Evolutionary conservation across 1,284 basidiomycete species (phyloP).

Genomic region (Ustilago trichophora): DNA sequence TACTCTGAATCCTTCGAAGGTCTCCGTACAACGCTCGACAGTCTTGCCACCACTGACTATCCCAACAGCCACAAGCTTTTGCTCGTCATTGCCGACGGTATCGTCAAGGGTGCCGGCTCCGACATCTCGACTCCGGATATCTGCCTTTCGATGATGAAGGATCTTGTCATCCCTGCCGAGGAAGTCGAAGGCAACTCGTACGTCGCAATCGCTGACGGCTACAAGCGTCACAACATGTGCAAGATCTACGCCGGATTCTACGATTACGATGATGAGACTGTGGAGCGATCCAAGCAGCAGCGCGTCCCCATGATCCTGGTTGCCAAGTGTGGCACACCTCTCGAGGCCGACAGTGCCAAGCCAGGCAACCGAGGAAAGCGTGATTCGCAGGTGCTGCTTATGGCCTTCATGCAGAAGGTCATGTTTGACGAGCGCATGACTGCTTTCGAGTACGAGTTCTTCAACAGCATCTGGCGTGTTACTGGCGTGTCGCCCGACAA

Average conservation of each 20-base stretch:
- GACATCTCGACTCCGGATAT: conserved; percentile 78
- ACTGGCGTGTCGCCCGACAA: conserved; percentile 69
- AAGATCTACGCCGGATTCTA: conserved; percentile 99
- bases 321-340: conserved; percentile 77
- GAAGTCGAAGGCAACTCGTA: conserved; percentile 96
- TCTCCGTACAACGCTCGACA: conserved; percentile 94
- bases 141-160: conserved; percentile 95
- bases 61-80: conserved; percentile 98
- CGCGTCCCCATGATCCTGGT: conserved; percentile 94
- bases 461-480: conserved; percentile 69
- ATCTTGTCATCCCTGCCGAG: conserved; percentile 81
- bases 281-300: conserved; percentile 94
- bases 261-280: conserved; percentile 89
- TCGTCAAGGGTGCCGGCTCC: conserved; percentile 82
- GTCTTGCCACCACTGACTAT: conserved; percentile 96
- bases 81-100: conserved; percentile 94
- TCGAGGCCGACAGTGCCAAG: conserved; percentile 86
- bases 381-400: conserved; percentile 84
- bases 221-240: conserved; percentile 99
- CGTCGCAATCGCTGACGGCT: conserved; percentile 97
- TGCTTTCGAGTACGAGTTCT: conserved; percentile 69
- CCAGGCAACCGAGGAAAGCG: conserved; percentile 99
- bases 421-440: conserved; percentile 70
- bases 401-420: conserved; percentile 69
- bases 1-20: conserved; percentile 98